A percentile compares a stretch with the other conserved stretches of the same genome.
These are phyloP conservation scores for Sorghum bicolor DNA, from an alignment of 176 grass and related monocot species.

Conservation along the genomic window DNA sequence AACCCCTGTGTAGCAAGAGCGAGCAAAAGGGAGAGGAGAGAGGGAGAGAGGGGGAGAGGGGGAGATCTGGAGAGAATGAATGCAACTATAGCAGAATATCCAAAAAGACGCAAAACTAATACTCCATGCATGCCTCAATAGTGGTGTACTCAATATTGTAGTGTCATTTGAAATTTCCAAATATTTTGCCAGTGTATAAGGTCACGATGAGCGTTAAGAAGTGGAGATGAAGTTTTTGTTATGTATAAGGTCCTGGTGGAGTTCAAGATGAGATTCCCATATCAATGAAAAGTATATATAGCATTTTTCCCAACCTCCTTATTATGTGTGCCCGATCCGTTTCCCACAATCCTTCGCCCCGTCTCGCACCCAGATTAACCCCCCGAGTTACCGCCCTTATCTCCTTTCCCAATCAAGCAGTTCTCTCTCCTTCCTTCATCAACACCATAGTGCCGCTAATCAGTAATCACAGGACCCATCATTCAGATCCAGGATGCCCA, in stretches of 20 bases:
- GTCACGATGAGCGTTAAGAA: neutral
- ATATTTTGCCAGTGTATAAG: neutral
- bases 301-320: neutral
- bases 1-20: neutral
- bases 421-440: neutral
- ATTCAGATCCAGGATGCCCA: neutral
- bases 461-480: neutral
- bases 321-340: neutral
- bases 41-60: no score
- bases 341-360: neutral
- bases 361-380: neutral
- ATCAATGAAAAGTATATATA: neutral
- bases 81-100: constrained; percentile 6
- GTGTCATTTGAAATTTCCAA: neutral
- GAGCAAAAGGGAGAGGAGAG: neutral
- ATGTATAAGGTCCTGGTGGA: neutral
- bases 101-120: neutral
- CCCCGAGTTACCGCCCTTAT: neutral
- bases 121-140: neutral
- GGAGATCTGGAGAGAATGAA: neutral
- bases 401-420: neutral
- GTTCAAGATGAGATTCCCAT: neutral
- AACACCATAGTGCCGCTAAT: neutral
- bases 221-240: neutral
- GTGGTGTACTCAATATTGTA: neutral